A percentile compares a stretch with the other conserved stretches of the same genome.
These are phyloP conservation scores for Triadica sebifera DNA, from an alignment of 345 rosid genomes.

Conservation along the genomic window DNA sequence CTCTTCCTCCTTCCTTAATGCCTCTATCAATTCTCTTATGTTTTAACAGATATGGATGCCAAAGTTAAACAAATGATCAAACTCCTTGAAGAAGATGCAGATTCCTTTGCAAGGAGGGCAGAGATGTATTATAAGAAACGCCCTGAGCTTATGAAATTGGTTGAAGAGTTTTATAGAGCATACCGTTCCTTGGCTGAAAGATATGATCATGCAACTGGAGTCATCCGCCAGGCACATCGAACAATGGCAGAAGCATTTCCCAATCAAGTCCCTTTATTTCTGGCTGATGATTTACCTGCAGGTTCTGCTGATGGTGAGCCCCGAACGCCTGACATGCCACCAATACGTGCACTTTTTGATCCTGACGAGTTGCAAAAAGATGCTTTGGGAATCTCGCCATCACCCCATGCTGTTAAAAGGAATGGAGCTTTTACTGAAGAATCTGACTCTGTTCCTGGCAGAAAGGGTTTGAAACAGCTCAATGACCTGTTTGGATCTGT, in stretches of 20 bases:
- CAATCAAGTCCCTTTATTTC: constrained; percentile 64
- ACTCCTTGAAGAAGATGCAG: constrained; percentile 97
- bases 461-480: constrained; percentile 58
- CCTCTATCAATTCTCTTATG: constrained; percentile 13
- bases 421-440: constrained; percentile 67
- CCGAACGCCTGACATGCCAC: constrained; percentile 65
- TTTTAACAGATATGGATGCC: constrained; percentile 80
- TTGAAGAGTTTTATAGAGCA: constrained; percentile 96
- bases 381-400: constrained; percentile 50
- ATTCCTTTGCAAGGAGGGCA: constrained; percentile 98
- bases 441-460: constrained; percentile 43
- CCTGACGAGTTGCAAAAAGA: constrained; percentile 60
- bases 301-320: constrained; percentile 60
- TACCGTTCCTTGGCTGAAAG: constrained; percentile 98
- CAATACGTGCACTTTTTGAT: constrained; percentile 46
- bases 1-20: neutral
- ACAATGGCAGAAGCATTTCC: constrained; percentile 96
- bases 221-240: constrained; percentile 82
- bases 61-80: constrained; percentile 97
- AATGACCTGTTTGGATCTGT: constrained; percentile 45
- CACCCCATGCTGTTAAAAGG: constrained; percentile 49
- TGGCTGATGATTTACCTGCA: constrained; percentile 64
- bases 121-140: constrained; percentile 98
- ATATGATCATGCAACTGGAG: constrained; percentile 95
- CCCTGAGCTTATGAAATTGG: constrained; percentile 95